Base-by-base conservation (phyloP, 352 stramenopile species). In the Phytophthora megakarya region DNA sequence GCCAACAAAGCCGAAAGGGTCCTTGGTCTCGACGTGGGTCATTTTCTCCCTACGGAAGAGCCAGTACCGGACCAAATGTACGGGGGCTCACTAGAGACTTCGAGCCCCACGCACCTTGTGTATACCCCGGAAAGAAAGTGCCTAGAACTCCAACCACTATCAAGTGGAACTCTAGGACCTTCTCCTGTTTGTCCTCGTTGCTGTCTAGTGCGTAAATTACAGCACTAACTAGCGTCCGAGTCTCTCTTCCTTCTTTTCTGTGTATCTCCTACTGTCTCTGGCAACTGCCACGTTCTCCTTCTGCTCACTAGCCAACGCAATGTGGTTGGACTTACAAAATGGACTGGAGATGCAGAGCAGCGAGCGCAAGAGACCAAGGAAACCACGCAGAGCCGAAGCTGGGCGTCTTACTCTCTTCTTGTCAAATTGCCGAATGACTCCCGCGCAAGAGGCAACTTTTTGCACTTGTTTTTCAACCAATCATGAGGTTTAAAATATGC, bases 1-100 rank as follows among this genome's bases (percentile, higher is more conserved):
- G 28, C 82, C 82, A n/a, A 88, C 78, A 22, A 89, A 82, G 65
- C 79, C 73, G 44, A 92, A 79, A 18, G 78, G 75, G 59, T 92
- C 82, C 46, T 76, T 74, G 13, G 75, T 89, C 53, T 75, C 56
- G 47, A 82, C 65, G 47, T 80, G 56, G 10, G 65, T 50, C 73
- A 80, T 80, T 32, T 60, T 32, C 21, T 33, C 21, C 37, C 28
- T 54, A 39, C 12, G 37, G 40, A 56, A 67, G 28, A 40, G 7
- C n/a, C 47, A 48, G 5, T 30, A 32, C 23, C 25, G 19, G n/a
- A 19, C 53, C 13, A 21, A 57, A 48, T 25, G 38, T 39, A 58
- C 50, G 26, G 51, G 30, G 33, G 38, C 52, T 65, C 32, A 39
- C 25, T 21, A 47, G 28, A 47, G 28, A 56, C 28, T 55, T 57